phyloP scores from a whole-genome alignment of 768 basidiomycete species.

The Tulasnella calospora region DNA sequence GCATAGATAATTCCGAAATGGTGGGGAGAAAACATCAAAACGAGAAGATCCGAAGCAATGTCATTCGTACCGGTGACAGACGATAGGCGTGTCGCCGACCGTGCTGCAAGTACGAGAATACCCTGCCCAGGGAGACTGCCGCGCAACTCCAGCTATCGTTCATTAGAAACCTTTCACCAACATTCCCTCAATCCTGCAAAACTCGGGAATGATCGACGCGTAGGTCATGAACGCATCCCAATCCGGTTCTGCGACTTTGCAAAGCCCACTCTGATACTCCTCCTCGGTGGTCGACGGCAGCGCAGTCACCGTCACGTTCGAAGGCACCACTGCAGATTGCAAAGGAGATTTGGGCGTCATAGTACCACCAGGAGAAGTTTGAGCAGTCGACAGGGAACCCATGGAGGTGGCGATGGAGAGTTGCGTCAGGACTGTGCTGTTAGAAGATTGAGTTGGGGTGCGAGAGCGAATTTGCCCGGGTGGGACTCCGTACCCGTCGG shows the following conservation, averaged over 20 bases:
- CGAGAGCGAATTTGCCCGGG: slow-evolving; percentile 1
- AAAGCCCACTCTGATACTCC: slow-evolving; percentile 70
- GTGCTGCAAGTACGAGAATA: too few species aligned
- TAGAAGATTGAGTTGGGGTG: slow-evolving; percentile 17
- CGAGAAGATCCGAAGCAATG: too few species aligned
- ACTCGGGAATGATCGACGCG: slow-evolving; percentile 80
- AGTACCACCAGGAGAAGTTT: slow-evolving; percentile 30
- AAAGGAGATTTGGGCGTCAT: slow-evolving; percentile 38
- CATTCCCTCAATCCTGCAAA: slow-evolving; percentile 72
- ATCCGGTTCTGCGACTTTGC: slow-evolving; percentile 79
- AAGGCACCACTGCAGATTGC: slow-evolving; percentile 47
- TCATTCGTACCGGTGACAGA: too few species aligned
- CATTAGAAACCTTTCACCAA: slow-evolving; percentile 54
- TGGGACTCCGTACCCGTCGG: background rate
- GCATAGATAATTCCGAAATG: too few species aligned
- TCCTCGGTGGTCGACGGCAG: slow-evolving; percentile 61
- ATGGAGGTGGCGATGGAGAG: slow-evolving; percentile 16
- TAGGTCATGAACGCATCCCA: slow-evolving; percentile 81
- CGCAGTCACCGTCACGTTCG: slow-evolving; percentile 61
- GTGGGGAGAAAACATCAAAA: too few species aligned
- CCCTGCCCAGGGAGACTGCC: too few species aligned
- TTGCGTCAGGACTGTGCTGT: slow-evolving; percentile 22
- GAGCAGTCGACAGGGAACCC: background rate
- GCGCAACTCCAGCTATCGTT: too few species aligned
- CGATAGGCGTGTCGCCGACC: too few species aligned